phyloP scores from a whole-genome alignment of 1,139 yeast genomes.

The Tardiomyces depauwii region DNA sequence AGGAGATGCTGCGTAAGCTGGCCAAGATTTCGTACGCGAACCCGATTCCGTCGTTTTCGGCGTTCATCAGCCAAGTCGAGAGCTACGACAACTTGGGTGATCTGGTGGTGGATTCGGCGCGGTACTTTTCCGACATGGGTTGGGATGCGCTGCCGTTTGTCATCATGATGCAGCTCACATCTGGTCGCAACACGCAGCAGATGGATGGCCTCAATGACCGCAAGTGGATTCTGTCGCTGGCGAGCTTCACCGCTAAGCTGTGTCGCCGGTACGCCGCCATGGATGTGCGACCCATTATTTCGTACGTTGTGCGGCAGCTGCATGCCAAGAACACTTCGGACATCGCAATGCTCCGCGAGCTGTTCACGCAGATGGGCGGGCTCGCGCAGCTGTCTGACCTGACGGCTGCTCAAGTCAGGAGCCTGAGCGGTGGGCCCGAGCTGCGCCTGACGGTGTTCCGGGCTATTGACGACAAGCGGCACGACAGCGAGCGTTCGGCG shows the following conservation, averaged over 20 bases:
- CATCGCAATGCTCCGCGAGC: constrained; percentile 57
- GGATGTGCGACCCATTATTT: constrained; percentile 35
- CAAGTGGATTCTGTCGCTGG: constrained; percentile 61
- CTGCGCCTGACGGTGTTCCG: constrained; percentile 46
- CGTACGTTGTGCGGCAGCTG: constrained; percentile 53
- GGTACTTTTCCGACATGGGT: constrained; percentile 64
- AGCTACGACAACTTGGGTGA: constrained; percentile 82
- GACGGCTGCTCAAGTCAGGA: constrained; percentile 52
- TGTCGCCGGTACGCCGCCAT: constrained; percentile 22
- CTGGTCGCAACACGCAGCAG: constrained; percentile 59
- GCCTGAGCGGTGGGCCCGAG: constrained; percentile 54
- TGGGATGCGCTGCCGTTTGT: constrained; percentile 82
- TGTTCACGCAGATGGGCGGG: constrained; percentile 73
- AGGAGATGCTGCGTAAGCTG: constrained; percentile 63
- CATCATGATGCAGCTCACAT: constrained; percentile 57
- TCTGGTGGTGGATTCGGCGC: constrained; percentile 70
- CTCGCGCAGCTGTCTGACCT: constrained; percentile 57
- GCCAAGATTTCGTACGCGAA: constrained; percentile 70
- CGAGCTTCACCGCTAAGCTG: constrained; percentile 28
- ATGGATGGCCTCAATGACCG: constrained; percentile 72
- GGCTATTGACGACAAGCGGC: constrained; percentile 47
- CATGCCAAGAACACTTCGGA: constrained; percentile 52
- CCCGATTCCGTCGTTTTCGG: constrained; percentile 61
- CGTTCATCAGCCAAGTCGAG: constrained; percentile 46
- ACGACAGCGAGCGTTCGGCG: constrained; percentile 34